phyloP scores from a whole-genome alignment of 1,284 basidiomycete species.

The Pisolithus thermaeus region DNA sequence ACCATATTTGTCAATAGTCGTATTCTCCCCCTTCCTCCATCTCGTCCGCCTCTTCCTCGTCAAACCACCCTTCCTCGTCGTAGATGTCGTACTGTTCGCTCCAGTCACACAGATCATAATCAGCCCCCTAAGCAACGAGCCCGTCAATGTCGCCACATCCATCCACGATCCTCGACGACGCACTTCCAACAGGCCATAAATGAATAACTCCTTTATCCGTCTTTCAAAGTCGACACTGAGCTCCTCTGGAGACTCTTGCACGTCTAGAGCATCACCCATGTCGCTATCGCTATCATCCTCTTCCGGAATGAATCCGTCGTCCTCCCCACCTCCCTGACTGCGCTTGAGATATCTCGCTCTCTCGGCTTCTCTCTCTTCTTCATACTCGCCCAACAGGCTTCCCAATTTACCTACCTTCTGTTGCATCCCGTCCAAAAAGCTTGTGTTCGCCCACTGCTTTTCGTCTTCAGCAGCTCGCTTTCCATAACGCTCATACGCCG shows the following conservation, averaged over 20 bases:
- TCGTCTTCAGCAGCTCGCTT: conserved; percentile 58
- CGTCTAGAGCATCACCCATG: conserved; percentile 24
- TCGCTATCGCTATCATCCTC: conserved; percentile 57
- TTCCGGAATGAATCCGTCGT: conserved; percentile 49
- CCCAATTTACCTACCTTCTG: conserved; percentile 68
- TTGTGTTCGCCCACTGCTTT: conserved; percentile 55
- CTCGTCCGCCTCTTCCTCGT: conserved; percentile 52
- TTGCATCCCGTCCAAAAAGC: conserved; percentile 53
- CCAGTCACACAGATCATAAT: conserved; percentile 74
- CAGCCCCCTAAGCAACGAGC: conserved; percentile 43
- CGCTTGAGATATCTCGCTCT: conserved; percentile 45
- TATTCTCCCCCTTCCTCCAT: neutral
- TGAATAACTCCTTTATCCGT: conserved; percentile 59
- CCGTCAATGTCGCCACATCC: neutral
- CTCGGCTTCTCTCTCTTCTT: conserved; percentile 68
- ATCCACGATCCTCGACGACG: conserved; percentile 17
- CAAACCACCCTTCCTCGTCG: conserved; percentile 72
- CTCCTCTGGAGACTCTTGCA: conserved; percentile 41
- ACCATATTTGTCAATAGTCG: neutral
- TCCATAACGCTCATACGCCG: conserved; percentile 43
- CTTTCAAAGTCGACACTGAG: conserved; percentile 48
- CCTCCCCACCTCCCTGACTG: conserved; percentile 28
- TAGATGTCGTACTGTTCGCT: conserved; percentile 64
- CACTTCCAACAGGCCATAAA: conserved; percentile 72
- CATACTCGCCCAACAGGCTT: conserved; percentile 57